Evolutionary conservation across 208 protist species (phyloP), one percentile per base, ranked within the genome.

Genomic region (Crithidia brevicula): DNA sequence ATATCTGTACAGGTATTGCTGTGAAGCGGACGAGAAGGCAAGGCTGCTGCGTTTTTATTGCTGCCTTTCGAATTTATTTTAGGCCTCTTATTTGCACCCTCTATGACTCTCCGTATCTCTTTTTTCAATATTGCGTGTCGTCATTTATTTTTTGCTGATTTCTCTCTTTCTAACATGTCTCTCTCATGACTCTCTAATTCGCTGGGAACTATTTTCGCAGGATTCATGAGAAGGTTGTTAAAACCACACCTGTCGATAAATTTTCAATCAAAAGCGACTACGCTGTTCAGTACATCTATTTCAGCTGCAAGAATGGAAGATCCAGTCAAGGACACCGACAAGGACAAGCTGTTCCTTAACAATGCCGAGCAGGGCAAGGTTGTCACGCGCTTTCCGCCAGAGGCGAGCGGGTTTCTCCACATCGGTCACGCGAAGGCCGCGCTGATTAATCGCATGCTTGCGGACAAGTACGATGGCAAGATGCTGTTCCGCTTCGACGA

Each of bases 401-500:
- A 99, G 77, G 96, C 98, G 10, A 97, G 91, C 66, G 98, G 98
- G 7, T 99, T 98, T 73, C 79, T 99, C 15, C 98, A 99, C 78
- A 99, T 99, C 78, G 98, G 98, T 15, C 98, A 99, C 73, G 93
- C 97, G 10, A 99, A 99, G 79, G 99, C 99, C 33, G 98, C 97
- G 10, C 75, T 99, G 7, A 91, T 99, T 25, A 99, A 99, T 77
- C 84, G 97, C 49, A 97, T 99, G 83, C 98, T 99, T 33, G 96
- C 98, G 5, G 50, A 85, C 33, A 87, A 95, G 28, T 99, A 98
- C 76, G 83, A 98, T 33, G 99, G 99, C 45, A 98, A 98, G 76
- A 84, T 99, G 79, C 70, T 99, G 27, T 88, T 99, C 65, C 92
- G 99, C 20, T 99, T 99, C 65, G 99, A 99, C 86, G 99, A 99